Conservation (phyloP, 306 rosid species). For the Cicer pinnatifidum region DNA sequence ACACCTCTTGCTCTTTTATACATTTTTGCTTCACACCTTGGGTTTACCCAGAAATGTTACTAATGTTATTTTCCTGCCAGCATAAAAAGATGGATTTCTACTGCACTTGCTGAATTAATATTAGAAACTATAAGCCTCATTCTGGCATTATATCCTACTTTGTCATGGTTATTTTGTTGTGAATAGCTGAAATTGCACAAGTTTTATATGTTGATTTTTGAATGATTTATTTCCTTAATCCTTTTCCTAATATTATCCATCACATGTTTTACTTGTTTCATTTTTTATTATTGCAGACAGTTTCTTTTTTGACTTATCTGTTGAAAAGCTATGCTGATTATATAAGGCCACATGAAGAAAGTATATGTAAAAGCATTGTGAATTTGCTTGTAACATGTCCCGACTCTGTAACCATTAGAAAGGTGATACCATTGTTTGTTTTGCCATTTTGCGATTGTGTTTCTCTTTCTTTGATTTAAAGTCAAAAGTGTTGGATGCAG, state of each 20-base stretch:
- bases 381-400: slow-evolving; percentile 97
- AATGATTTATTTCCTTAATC: slow-evolving; percentile 30
- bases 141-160: slow-evolving; percentile 31
- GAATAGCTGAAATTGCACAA: neutral
- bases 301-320: slow-evolving; percentile 92
- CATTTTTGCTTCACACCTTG: slow-evolving; percentile 17
- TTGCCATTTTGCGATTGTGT: slow-evolving; percentile 15
- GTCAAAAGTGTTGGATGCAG: slow-evolving; percentile 60
- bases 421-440: slow-evolving; percentile 57
- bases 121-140: slow-evolving; percentile 35
- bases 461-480: slow-evolving; percentile 36
- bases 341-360: slow-evolving; percentile 97
- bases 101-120: slow-evolving; percentile 14
- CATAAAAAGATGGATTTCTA: slow-evolving; percentile 9
- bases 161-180: slow-evolving; percentile 28
- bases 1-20: slow-evolving; percentile 1
- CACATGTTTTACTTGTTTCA: slow-evolving; percentile 41
- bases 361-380: slow-evolving; percentile 98
- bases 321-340: slow-evolving; percentile 94
- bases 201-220: slow-evolving; percentile 5
- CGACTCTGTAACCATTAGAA: slow-evolving; percentile 96
- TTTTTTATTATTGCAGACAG: slow-evolving; percentile 72
- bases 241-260: slow-evolving; percentile 29
- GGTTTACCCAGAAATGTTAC: slow-evolving; percentile 9
- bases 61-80: slow-evolving; percentile 30